Evolutionary conservation across 176 grass and related monocot genomes (phyloP).

Genomic region (Guadua angustifolia): DNA sequence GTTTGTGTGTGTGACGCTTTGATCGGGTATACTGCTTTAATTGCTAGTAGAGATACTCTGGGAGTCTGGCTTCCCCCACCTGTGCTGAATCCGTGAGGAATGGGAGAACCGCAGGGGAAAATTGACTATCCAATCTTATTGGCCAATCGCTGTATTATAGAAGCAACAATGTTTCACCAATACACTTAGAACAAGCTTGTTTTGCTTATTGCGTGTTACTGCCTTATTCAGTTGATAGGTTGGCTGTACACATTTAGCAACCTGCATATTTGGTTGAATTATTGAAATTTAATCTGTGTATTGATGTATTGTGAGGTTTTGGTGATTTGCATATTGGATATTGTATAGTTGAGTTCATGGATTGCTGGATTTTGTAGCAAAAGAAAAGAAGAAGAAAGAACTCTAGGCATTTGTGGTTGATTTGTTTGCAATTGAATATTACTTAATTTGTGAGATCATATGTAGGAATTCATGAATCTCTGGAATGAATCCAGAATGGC

Average conservation of each 20-base stretch:
- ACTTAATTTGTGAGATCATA: not conserved
- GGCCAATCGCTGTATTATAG: not conserved
- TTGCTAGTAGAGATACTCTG: not conserved
- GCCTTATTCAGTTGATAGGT: not conserved
- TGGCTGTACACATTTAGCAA: not conserved
- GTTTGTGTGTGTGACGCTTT: not conserved
- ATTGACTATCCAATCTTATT: constrained; percentile 4
- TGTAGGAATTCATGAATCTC: not conserved
- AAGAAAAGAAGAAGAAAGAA: not conserved
- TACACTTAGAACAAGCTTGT: constrained; percentile 1
- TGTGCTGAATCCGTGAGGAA: not conserved
- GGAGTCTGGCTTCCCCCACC: not conserved
- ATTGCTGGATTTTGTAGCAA: not conserved
- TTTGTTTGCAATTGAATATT: not conserved
- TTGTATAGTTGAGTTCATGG: not conserved
- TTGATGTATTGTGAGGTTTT: not conserved
- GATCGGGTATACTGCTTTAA: not conserved
- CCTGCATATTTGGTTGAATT: not conserved
- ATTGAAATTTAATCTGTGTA: not conserved
- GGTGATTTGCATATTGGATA: not conserved
- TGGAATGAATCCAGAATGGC: not conserved
- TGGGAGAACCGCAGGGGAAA: not conserved
- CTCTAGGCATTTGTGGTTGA: not conserved
- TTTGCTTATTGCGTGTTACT: not conserved
- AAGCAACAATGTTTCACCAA: not conserved